Evolutionary conservation across 495 filamentous ascomycete species (phyloP), one percentile per base, ranked within the genome.

Genomic region (Ascobolus immersus): DNA sequence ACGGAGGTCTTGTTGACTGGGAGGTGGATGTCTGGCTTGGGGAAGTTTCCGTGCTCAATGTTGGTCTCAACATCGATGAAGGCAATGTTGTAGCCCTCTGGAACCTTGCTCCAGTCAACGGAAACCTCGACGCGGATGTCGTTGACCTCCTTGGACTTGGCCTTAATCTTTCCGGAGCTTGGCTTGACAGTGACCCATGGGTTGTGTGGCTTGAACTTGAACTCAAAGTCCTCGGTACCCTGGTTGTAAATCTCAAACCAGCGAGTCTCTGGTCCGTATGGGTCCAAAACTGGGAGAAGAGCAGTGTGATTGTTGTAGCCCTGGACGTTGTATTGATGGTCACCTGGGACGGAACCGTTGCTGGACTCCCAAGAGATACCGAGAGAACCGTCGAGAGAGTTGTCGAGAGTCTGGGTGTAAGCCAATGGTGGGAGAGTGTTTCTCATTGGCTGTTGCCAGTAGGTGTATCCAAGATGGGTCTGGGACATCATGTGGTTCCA

Each of bases 401-500:
- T 59, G 34, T 69, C 66, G 3, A 54, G 41, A 1, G 56, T 55
- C 43, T 69, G 63, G 14, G 69, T 62, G 43, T 63, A 69, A 5
- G 59, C 39, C 44, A 76, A 55, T n/a, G 57, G 53, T 2, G 71
- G 71, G 15, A 71, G 55, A 1, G 59, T 59, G 43, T 77, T 71
- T 19, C 71, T 55, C 71, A 74, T 77, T 3, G 71, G 64, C 44
- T 75, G 71, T 44, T 77, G 71, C 55, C 55, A 60, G 48, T 60
- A 57, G 10, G 53, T 44, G 35, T 64, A 64, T 2, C 62, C 58
- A 28, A 62, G 38, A 37, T 67, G 62, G 3, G 61, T 54, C 38
- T 67, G 62, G 41, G 73, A 69, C 50, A 77, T 65, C 50, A 80
- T 70, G 48, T 72, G 65, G 45, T 61, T 65, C 73, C 74, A 80